A percentile compares a stretch with the other conserved stretches of the same genome.
Conservation (phyloP, 352 stramenopile species). For the Globisporangium canariense region DNA sequence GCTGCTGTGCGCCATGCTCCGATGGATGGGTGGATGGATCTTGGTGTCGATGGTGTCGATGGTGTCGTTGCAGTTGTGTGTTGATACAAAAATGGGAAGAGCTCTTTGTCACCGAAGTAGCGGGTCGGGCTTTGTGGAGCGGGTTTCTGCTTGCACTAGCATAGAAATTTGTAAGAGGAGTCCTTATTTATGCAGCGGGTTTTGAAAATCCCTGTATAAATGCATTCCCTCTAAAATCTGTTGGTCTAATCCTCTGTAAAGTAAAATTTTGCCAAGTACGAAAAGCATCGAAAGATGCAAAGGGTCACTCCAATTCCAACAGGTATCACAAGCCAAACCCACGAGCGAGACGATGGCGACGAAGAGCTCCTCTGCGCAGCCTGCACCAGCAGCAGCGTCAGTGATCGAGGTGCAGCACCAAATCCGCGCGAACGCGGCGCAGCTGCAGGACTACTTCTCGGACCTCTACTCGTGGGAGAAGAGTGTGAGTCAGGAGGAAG, state of each 20-base stretch:
- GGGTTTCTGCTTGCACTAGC: background rate
- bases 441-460: conserved; percentile 75
- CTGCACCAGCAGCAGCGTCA: conserved; percentile 5
- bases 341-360: conserved; percentile 1
- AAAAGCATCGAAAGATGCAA: conserved; percentile 8
- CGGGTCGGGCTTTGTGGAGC: background rate
- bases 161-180: background rate
- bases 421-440: conserved; percentile 74
- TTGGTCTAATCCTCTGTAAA: background rate
- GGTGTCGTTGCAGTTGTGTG: conserved; percentile 5
- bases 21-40: conserved; percentile 10
- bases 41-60: background rate
- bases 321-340: background rate
- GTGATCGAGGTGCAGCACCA: conserved; percentile 76
- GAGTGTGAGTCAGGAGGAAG: conserved; percentile 54
- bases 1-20: conserved; percentile 7
- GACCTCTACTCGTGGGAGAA: conserved; percentile 83
- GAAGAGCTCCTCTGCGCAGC: background rate
- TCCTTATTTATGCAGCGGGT: conserved; percentile 5
- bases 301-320: background rate
- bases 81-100: conserved; percentile 1
- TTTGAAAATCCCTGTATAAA: background rate
- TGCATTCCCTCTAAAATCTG: background rate
- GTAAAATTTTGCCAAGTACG: background rate
- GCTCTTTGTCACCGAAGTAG: background rate